phyloP scores from a whole-genome alignment of 2,329 filamentous ascomycete species.

The Lecanosticta acicola region DNA sequence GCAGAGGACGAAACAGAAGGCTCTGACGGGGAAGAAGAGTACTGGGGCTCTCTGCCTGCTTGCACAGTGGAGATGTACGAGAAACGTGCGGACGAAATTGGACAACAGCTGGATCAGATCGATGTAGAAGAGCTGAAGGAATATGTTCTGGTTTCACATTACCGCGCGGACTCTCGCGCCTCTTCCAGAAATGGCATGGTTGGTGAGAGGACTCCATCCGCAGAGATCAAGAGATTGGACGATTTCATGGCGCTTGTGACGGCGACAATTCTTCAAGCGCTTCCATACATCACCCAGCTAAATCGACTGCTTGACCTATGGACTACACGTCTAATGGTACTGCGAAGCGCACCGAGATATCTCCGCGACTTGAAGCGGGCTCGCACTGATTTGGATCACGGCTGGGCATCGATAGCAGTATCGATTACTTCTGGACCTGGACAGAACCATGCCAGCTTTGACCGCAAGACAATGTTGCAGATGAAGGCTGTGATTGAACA shows the following conservation, averaged over 20 bases:
- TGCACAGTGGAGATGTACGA: conserved; percentile 64
- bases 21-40: conserved; percentile 37
- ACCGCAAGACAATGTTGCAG: conserved; percentile 20
- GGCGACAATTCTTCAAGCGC: conserved; percentile 79
- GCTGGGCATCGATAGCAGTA: conserved; percentile 56
- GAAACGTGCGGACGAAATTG: conserved; percentile 67
- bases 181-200: conserved; percentile 34
- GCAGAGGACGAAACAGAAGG: background rate
- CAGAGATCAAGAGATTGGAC: conserved; percentile 53
- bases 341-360: conserved; percentile 67
- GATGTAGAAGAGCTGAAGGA: conserved; percentile 83
- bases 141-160: conserved; percentile 77
- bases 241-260: conserved; percentile 88
- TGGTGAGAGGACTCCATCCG: conserved; percentile 12
- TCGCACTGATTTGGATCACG: conserved; percentile 59
- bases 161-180: conserved; percentile 46
- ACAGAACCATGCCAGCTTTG: conserved; percentile 12
- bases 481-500: conserved; percentile 56
- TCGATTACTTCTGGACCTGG: conserved; percentile 15
- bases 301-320: conserved; percentile 69
- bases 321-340: conserved; percentile 68
- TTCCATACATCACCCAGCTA: conserved; percentile 73
- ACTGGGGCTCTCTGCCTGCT: conserved; percentile 66
- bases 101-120: conserved; percentile 60
- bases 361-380: conserved; percentile 59